phyloP scores from a whole-genome alignment of 352 stramenopile genomes.

The Pythium chondricola region DNA sequence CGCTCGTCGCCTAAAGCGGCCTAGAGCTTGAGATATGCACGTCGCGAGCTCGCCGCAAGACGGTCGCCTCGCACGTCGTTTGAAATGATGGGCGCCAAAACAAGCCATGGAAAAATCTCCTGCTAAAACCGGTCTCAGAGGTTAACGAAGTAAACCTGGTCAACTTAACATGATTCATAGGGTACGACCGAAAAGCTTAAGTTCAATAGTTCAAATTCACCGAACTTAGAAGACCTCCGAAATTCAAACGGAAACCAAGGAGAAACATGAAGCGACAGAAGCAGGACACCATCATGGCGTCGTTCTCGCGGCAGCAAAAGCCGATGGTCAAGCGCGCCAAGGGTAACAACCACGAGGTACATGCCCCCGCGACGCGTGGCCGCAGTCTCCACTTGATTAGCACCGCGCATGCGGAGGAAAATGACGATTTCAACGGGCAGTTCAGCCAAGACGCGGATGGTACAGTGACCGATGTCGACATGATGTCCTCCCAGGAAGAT shows the following conservation, averaged over 20 bases:
- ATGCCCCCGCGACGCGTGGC: neutral
- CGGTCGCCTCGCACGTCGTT: neutral
- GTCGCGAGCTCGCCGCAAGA: neutral
- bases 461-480: constrained; percentile 49
- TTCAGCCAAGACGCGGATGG: constrained; percentile 16
- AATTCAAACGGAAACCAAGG: constrained; percentile 2
- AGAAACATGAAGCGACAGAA: constrained; percentile 23
- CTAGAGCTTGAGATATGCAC: constrained; percentile 6
- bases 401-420: constrained; percentile 1
- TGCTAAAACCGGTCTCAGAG: constrained; percentile 9
- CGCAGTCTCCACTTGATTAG: constrained; percentile 6
- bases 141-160: neutral
- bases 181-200: neutral
- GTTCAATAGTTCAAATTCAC: neutral
- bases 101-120: neutral
- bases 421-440: constrained; percentile 18
- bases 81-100: constrained; percentile 3
- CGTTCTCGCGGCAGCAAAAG: constrained; percentile 27
- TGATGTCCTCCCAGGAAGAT: constrained; percentile 57
- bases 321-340: constrained; percentile 22
- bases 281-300: constrained; percentile 18
- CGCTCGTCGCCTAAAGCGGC: neutral
- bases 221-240: neutral
- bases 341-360: neutral
- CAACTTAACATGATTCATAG: neutral